Conservation (phyloP, 2,329 filamentous ascomycete genomes). For the Setomelanomma holmii region DNA sequence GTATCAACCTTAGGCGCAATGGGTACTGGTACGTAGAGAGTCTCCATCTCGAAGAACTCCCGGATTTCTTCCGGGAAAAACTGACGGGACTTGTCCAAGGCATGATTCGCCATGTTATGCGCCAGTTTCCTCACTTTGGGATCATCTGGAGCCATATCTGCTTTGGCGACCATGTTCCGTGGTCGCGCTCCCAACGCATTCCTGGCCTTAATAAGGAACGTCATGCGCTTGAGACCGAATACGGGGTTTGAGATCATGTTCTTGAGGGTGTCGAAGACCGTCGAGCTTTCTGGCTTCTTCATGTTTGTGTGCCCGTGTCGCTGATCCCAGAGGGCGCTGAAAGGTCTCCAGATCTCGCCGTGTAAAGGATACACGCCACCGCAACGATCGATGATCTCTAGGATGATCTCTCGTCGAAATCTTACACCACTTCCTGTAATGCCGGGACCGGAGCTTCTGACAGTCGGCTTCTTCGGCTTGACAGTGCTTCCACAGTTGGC, state of each 20-base stretch:
- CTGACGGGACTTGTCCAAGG: conserved; percentile 36
- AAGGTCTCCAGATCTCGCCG: conserved; percentile 63
- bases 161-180: conserved; percentile 59
- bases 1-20: conserved; percentile 38
- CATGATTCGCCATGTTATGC: conserved; percentile 56
- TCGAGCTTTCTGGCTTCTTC: conserved; percentile 60
- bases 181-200: conserved; percentile 48
- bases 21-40: conserved; percentile 21
- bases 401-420: conserved; percentile 54
- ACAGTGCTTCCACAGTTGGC: conserved; percentile 4
- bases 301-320: conserved; percentile 43
- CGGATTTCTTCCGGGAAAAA: conserved; percentile 43
- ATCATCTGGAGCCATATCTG: conserved; percentile 54
- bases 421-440: conserved; percentile 21
- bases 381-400: conserved; percentile 62
- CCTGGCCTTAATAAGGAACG: conserved; percentile 33
- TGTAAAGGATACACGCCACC: conserved; percentile 64
- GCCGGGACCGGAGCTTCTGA: conserved; percentile 8
- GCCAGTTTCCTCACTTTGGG: conserved; percentile 58
- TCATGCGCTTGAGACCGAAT: conserved; percentile 59
- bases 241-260: conserved; percentile 53
- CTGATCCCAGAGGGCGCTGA: conserved; percentile 60
- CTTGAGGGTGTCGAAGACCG: conserved; percentile 59
- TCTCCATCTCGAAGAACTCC: conserved; percentile 30
- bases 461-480: conserved; percentile 10